A percentile compares a stretch with the other conserved stretches of the same genome.
These are phyloP conservation scores for Alnus rubra DNA, from an alignment of 306 rosid genomes.

Conservation along the genomic window DNA sequence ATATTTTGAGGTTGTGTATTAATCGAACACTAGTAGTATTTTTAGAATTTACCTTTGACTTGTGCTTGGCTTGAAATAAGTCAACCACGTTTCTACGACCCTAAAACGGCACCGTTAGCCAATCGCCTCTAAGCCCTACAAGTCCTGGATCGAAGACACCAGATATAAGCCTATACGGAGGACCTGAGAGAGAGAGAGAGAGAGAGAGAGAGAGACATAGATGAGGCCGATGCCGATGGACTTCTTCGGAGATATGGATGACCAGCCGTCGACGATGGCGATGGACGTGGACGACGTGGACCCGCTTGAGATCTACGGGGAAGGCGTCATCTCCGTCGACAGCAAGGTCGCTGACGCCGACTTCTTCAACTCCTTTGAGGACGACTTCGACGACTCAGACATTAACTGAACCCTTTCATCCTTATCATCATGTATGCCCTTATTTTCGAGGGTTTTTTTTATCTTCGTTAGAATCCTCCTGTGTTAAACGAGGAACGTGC, in stretches of 20 bases:
- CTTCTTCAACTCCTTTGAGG: constrained; percentile 73
- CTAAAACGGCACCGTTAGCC: too few relatives aligned
- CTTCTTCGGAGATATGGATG: constrained; percentile 78
- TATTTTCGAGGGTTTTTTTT: neutral
- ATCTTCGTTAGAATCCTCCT: neutral
- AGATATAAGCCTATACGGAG: too few relatives aligned
- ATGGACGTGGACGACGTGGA: constrained; percentile 93
- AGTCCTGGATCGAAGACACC: neutral
- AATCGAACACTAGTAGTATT: too few relatives aligned
- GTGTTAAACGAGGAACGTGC: neutral
- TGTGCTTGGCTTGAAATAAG: too few relatives aligned
- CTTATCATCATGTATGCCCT: neutral
- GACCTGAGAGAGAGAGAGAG: neutral
- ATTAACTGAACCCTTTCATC: constrained; percentile 42
- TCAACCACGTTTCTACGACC: too few relatives aligned
- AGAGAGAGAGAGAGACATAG: neutral
- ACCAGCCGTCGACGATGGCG: constrained; percentile 75
- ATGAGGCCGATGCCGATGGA: constrained; percentile 72
- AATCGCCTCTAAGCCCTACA: too few relatives aligned
- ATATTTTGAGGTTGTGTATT: too few relatives aligned
- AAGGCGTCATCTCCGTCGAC: constrained; percentile 59
- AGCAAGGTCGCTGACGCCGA: constrained; percentile 79
- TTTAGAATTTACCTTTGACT: too few relatives aligned
- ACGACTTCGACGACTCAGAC: constrained; percentile 83
- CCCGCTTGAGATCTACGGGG: constrained; percentile 60